phyloP scores from a whole-genome alignment of 2,329 filamentous ascomycete genomes.

The Polytolypa hystricis region DNA sequence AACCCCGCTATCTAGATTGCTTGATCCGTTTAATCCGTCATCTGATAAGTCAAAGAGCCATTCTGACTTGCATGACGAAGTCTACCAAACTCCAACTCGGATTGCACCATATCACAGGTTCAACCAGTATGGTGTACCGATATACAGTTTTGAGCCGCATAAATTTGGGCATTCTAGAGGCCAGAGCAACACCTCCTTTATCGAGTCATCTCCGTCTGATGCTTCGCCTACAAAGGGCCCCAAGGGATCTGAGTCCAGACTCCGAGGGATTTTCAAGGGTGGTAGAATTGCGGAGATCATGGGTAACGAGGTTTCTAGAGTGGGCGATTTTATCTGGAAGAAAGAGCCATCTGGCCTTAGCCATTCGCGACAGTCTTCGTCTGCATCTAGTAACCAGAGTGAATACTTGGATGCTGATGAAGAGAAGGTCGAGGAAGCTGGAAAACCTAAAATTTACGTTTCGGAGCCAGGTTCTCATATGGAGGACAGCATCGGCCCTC shows the following conservation, averaged over 20 bases:
- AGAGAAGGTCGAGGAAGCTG: slow-evolving; percentile 27
- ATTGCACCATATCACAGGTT: not conserved
- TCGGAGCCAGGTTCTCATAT: too few species aligned
- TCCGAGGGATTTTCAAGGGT: slow-evolving; percentile 68
- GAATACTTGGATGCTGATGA: slow-evolving; percentile 39
- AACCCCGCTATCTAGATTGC: not conserved
- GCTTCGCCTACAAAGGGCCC: slow-evolving; percentile 16
- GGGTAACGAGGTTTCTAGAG: slow-evolving; percentile 50
- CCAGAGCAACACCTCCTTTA: not conserved
- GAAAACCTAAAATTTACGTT: too few species aligned
- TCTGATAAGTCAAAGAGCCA: too few species aligned
- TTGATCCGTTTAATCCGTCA: too few species aligned
- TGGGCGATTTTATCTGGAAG: slow-evolving; percentile 50
- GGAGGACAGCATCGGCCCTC: too few species aligned
- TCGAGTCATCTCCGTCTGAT: not conserved
- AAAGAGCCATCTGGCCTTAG: slow-evolving; percentile 37
- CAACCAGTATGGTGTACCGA: not conserved
- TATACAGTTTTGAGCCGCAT: not conserved
- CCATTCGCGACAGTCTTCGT: slow-evolving; percentile 32
- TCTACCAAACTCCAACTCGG: too few species aligned
- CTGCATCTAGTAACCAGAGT: slow-evolving; percentile 35
- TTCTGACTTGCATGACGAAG: too few species aligned
- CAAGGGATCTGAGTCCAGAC: slow-evolving; percentile 42
- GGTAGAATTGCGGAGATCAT: slow-evolving; percentile 64
- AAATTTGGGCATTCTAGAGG: not conserved